Evolutionary conservation across 805 yeast genomes (phyloP).

Genomic region (Debaryomyces prosopidis): DNA sequence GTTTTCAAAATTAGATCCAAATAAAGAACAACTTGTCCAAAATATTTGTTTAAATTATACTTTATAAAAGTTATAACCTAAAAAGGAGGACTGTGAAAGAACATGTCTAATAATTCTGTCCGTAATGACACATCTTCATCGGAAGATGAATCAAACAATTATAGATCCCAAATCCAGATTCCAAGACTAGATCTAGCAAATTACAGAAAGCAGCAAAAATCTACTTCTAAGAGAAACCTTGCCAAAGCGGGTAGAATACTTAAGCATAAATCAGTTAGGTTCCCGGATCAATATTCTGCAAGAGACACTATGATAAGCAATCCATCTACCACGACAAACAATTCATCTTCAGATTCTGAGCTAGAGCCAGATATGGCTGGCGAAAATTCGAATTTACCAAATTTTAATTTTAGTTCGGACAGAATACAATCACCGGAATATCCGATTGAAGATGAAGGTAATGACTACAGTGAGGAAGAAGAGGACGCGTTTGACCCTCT

Average conservation of each 20-base stretch:
- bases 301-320: slow-evolving; percentile 28
- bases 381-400: slow-evolving; percentile 19
- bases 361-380: slow-evolving; percentile 1
- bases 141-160: slow-evolving; percentile 29
- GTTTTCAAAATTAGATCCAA: too few relatives aligned
- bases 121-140: slow-evolving; percentile 18
- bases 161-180: slow-evolving; percentile 28
- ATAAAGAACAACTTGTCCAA: too few relatives aligned
- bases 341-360: slow-evolving; percentile 18
- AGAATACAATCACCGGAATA: slow-evolving; percentile 2
- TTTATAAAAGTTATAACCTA: too few relatives aligned
- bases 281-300: slow-evolving; percentile 26
- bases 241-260: slow-evolving; percentile 27
- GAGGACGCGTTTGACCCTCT: slow-evolving; percentile 6
- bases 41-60: too few relatives aligned
- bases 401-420: slow-evolving; percentile 16
- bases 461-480: slow-evolving; percentile 11
- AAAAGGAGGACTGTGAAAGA: not conserved
- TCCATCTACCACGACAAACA: slow-evolving; percentile 23
- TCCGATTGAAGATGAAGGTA: slow-evolving; percentile 7
- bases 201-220: slow-evolving; percentile 16
- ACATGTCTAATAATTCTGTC: not conserved
- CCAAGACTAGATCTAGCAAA: slow-evolving; percentile 27
- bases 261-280: slow-evolving; percentile 23
- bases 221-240: slow-evolving; percentile 18